Evolutionary conservation across 164 flowering plant species (phyloP), one percentile per base, ranked within the genome.

Genomic region (Vitis riparia): DNA sequence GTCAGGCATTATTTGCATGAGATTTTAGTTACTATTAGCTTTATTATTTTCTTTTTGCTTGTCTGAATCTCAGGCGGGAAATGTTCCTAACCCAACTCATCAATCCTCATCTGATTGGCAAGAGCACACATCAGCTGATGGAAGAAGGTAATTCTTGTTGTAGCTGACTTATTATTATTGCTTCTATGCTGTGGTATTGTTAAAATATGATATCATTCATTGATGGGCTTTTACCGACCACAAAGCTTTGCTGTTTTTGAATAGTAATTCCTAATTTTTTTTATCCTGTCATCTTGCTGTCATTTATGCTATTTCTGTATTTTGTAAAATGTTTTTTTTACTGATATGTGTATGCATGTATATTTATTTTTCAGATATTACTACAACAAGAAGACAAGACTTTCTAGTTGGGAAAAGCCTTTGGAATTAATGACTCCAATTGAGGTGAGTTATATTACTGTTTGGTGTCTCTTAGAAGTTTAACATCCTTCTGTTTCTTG

Each of bases 71-170:
- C 77, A 90, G 94, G 85, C 65, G 1, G 63, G 55, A 53, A 78
- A 65, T 72, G 70, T 52, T 62, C 70, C 88, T 73, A 82, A 67
- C 69, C 65, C 79, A 2, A 62, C 73, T 74, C 81, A 74, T 51
- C 89, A 77, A 67, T 73, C 89, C 9, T 69, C 91, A 49, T 86
- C 96, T 72, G 99, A 93, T 78, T 96, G 99, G 99, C 97, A 91
- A 77, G 99, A 93, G 76, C 97, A 88, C 79, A 75, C 88, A 57
- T 79, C 99, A 65, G 73, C 84, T 74, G 97, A 96, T 84, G 98
- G 97, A 51, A 93, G 91, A 86, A 89, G 97, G 99, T 91, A 78
- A 71, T 59, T 48, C 11, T 17, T 51, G 2, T 32, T 69, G 48
- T 15, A 7, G 32, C 29, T n/a, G 8, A 29, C 10, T 0, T 17